Evolutionary conservation across 257 asterid genomes (phyloP).

Genomic region (Echites panduratus): DNA sequence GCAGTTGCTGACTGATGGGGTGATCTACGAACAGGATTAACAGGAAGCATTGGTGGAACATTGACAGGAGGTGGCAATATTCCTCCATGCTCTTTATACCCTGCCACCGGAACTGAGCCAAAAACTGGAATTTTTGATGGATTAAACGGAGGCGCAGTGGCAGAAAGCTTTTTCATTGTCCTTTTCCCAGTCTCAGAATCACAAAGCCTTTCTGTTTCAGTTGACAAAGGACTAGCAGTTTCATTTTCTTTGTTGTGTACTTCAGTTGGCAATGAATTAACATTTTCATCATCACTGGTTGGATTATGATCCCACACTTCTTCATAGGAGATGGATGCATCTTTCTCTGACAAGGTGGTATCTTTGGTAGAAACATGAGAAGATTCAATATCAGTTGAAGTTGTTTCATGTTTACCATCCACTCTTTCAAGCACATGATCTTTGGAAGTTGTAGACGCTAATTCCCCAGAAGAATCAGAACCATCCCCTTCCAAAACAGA

Average conservation of each 20-base stretch:
- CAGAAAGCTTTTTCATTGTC: constrained; percentile 63
- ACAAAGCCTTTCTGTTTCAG: constrained; percentile 42
- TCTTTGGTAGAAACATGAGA: constrained; percentile 21
- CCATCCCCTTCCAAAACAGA: constrained; percentile 22
- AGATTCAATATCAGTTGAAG: constrained; percentile 22
- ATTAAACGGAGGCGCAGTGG: constrained; percentile 80
- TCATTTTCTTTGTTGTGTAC: constrained; percentile 22
- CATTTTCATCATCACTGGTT: constrained; percentile 19
- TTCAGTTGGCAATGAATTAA: constrained; percentile 24
- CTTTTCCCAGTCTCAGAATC: constrained; percentile 54
- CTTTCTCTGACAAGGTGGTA: constrained; percentile 24
- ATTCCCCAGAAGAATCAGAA: constrained; percentile 22
- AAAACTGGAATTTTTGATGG: constrained; percentile 54
- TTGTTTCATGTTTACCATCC: constrained; percentile 18
- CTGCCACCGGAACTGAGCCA: constrained; percentile 51
- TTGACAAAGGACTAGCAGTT: constrained; percentile 23
- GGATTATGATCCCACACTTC: constrained; percentile 19
- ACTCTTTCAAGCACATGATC: constrained; percentile 20
- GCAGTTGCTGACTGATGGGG: constrained; percentile 80
- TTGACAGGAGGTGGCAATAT: constrained; percentile 62
- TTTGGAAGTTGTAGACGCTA: constrained; percentile 17
- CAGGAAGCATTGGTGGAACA: constrained; percentile 49
- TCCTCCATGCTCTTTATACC: constrained; percentile 63
- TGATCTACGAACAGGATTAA: constrained; percentile 62
- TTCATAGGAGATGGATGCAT: constrained; percentile 25